Evolutionary conservation across 2,329 filamentous ascomycete genomes (phyloP).

Genomic region (Stromatinia cepivora): DNA sequence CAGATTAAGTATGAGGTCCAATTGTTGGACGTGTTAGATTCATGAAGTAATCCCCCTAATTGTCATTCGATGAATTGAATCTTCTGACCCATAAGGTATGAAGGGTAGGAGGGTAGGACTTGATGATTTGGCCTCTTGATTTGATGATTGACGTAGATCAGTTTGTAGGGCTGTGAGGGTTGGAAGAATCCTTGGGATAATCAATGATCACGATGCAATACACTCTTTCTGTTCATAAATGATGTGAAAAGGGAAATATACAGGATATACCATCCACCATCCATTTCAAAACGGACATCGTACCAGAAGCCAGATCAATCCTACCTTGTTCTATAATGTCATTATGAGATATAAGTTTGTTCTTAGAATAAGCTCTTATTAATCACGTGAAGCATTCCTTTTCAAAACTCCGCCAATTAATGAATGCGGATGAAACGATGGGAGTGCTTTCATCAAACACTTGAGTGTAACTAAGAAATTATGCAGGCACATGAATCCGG

Average conservation of each 20-base stretch:
- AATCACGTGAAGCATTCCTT: background rate
- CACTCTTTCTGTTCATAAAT: background rate
- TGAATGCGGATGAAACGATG: background rate
- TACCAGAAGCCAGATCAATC: too few species aligned
- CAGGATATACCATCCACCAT: background rate
- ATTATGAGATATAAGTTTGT: too few species aligned
- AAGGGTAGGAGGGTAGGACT: background rate
- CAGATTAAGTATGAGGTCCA: background rate
- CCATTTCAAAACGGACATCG: background rate
- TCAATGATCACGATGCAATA: constrained; percentile 8
- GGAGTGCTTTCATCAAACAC: background rate
- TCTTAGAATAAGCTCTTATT: background rate
- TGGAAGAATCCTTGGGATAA: background rate
- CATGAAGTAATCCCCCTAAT: background rate
- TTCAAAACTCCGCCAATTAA: background rate
- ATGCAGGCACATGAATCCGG: constrained; percentile 18
- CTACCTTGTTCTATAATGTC: too few species aligned
- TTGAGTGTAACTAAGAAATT: background rate
- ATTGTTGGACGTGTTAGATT: background rate
- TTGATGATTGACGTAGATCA: background rate
- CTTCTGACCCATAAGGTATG: background rate
- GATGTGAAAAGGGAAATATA: background rate
- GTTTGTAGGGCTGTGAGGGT: background rate
- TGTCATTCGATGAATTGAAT: constrained; percentile 2
- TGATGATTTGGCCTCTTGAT: background rate